Conservation (phyloP, 495 filamentous ascomycete genomes). For the Penicillium crystallinum region DNA sequence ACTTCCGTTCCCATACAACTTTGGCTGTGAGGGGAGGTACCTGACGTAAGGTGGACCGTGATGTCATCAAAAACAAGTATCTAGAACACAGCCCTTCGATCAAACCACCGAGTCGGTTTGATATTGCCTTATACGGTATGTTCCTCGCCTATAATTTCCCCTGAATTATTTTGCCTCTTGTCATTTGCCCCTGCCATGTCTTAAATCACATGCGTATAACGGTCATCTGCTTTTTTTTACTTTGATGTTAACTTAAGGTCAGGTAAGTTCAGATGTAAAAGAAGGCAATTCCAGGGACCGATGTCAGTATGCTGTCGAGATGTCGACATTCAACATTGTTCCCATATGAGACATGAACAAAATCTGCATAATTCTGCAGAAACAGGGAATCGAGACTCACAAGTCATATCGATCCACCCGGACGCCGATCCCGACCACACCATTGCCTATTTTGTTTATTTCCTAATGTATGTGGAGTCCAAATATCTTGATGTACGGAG, state of each 20-base stretch:
- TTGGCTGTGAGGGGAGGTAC: slow-evolving; percentile 13
- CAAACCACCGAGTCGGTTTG: background rate
- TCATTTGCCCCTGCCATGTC: too few species aligned
- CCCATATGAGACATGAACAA: background rate
- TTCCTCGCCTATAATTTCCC: background rate
- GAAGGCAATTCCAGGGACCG: background rate
- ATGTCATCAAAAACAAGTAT: slow-evolving; percentile 19
- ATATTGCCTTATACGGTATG: background rate
- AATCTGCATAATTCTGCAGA: background rate
- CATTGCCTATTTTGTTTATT: background rate
- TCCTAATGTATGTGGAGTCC: background rate
- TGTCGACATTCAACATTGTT: background rate
- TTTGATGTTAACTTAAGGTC: too few species aligned
- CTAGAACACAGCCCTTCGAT: background rate
- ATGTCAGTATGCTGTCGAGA: background rate
- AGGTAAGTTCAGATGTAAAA: background rate
- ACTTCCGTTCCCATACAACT: slow-evolving; percentile 15
- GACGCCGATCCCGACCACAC: slow-evolving; percentile 16
- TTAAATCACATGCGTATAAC: too few species aligned
- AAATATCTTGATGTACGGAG: too few species aligned
- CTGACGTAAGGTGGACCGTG: slow-evolving; percentile 19
- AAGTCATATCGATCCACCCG: background rate
- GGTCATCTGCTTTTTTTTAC: too few species aligned
- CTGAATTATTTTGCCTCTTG: background rate
- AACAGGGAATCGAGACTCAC: slow-evolving; percentile 9